Evolutionary conservation across 2,329 filamentous ascomycete genomes (phyloP).

Genomic region (Colletotrichum gloeosporioides): DNA sequence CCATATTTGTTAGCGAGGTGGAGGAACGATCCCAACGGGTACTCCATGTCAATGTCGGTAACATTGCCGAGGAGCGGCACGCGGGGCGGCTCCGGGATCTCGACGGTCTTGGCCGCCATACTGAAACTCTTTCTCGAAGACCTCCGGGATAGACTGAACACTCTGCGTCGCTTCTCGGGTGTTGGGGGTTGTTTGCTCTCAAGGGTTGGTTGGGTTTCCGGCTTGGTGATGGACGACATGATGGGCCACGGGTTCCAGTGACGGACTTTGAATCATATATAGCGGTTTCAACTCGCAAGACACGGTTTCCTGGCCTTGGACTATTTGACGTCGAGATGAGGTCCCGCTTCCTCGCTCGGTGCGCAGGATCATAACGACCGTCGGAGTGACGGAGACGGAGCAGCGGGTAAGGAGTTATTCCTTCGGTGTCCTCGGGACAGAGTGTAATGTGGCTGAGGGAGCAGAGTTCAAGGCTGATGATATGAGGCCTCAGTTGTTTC

Average conservation of each 20-base stretch:
- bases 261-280: neutral
- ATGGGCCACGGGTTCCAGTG: neutral
- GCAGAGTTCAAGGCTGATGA: neutral
- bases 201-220: too few relatives aligned
- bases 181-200: neutral
- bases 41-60: constrained; percentile 63
- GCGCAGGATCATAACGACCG: neutral
- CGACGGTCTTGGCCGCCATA: constrained; percentile 22
- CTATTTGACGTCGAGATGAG: neutral
- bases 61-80: constrained; percentile 72
- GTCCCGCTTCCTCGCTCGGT: neutral
- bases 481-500: neutral
- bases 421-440: neutral
- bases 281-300: neutral
- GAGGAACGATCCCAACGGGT: constrained; percentile 59
- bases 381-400: neutral
- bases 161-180: neutral
- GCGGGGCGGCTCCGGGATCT: constrained; percentile 54
- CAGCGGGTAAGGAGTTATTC: neutral
- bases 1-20: constrained; percentile 71
- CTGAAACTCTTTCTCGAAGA: neutral
- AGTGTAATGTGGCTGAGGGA: neutral
- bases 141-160: constrained; percentile 1
- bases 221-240: neutral
- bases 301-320: neutral